A percentile compares a stretch with the other conserved stretches of the same genome.
Conservation (phyloP, 2,329 filamentous ascomycete genomes). For the Dryadomyces sulphureus region DNA sequence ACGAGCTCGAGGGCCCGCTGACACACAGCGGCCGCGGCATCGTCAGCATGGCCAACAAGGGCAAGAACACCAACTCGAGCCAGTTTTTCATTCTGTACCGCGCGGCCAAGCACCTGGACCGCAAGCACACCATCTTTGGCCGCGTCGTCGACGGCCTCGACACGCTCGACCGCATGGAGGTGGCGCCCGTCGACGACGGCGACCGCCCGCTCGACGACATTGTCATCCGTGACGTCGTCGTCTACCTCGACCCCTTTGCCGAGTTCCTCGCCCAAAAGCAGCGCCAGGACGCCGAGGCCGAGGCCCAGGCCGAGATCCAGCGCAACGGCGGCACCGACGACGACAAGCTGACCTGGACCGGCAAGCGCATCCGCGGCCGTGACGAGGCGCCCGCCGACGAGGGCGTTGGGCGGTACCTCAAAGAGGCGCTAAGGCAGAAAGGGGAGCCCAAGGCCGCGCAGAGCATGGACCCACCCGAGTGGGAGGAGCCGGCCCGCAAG, state of each 20-base stretch:
- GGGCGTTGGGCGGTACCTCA: conserved; percentile 69
- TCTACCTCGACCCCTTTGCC: conserved; percentile 90
- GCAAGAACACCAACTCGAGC: conserved; percentile 90
- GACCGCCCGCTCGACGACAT: conserved; percentile 68
- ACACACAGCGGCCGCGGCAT: conserved; percentile 73
- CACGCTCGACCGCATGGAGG: conserved; percentile 62
- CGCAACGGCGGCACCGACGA: conserved; percentile 64
- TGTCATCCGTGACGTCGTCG: conserved; percentile 63
- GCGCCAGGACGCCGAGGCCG: conserved; percentile 43
- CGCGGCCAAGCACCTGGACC: conserved; percentile 69
- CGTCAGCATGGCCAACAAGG: conserved; percentile 94
- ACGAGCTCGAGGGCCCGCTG: conserved; percentile 81
- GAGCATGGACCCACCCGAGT: not conserved
- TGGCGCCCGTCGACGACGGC: conserved; percentile 56
- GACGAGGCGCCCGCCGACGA: conserved; percentile 37
- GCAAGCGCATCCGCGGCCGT: conserved; percentile 66
- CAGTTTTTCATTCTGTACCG: conserved; percentile 94
- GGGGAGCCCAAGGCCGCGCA: conserved; percentile 6
- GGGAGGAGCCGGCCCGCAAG: conserved; percentile 60
- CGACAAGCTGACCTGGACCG: conserved; percentile 88
- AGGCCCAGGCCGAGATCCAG: conserved; percentile 45
- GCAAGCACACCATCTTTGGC: conserved; percentile 95
- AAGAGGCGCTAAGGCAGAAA: conserved; percentile 27
- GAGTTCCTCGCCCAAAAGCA: conserved; percentile 71
- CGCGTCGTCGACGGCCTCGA: conserved; percentile 64